Evolutionary conservation across 169 alveolate genomes (phyloP).

Genomic region (Perkinsus olseni): DNA sequence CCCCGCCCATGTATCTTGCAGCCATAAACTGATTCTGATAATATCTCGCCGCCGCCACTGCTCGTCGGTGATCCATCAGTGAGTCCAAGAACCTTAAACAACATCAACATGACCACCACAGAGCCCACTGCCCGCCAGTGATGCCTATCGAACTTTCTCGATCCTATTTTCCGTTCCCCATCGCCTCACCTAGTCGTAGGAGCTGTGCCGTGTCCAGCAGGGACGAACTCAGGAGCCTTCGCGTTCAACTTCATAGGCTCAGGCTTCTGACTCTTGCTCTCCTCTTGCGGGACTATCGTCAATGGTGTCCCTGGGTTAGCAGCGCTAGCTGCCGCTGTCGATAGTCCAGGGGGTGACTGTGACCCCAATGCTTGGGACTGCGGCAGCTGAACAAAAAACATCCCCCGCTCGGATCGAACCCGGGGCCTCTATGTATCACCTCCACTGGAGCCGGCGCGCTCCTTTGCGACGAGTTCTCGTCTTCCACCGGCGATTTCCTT

Average conservation of each 20-base stretch:
- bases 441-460: too few species aligned
- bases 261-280: neutral
- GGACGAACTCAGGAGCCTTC: neutral
- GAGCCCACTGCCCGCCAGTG: neutral
- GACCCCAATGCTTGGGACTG: neutral
- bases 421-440: neutral
- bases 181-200: neutral
- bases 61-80: neutral
- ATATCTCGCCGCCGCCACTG: neutral
- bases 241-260: neutral
- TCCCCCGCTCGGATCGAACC: neutral
- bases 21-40: neutral
- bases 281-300: neutral
- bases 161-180: too few species aligned
- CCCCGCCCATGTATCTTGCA: neutral
- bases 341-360: neutral
- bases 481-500: too few species aligned
- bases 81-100: neutral
- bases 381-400: neutral
- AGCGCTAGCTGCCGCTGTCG: neutral
- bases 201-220: neutral
- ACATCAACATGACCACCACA: neutral
- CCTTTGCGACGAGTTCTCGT: too few species aligned
- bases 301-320: neutral
- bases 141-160: too few species aligned